phyloP scores from a whole-genome alignment of 2,329 filamentous ascomycete genomes.

The Byssothecium circinans region DNA sequence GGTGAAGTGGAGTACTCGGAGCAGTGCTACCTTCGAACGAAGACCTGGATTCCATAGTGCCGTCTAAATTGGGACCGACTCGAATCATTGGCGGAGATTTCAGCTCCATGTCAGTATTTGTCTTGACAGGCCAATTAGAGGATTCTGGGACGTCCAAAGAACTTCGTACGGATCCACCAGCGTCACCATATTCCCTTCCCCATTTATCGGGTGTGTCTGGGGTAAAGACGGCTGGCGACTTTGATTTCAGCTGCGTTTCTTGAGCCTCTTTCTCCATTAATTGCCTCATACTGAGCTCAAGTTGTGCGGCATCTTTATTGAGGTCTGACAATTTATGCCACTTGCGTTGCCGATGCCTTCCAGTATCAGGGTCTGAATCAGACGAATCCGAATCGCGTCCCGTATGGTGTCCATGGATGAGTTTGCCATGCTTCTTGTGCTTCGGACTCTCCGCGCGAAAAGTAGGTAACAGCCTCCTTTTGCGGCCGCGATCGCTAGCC shows the following conservation, averaged over 20 bases:
- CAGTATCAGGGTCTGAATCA: slow-evolving; percentile 52
- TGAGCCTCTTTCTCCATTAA: slow-evolving; percentile 49
- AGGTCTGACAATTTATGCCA: slow-evolving; percentile 52
- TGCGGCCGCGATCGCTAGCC: slow-evolving; percentile 42
- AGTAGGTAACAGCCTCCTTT: slow-evolving; percentile 31
- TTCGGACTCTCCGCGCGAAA: slow-evolving; percentile 39
- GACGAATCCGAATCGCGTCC: slow-evolving; percentile 36
- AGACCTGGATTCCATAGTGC: slow-evolving; percentile 37
- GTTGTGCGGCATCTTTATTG: slow-evolving; percentile 50
- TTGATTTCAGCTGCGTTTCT: slow-evolving; percentile 33
- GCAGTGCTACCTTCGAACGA: slow-evolving; percentile 46
- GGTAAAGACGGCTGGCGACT: slow-evolving; percentile 44
- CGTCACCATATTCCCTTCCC: slow-evolving; percentile 31
- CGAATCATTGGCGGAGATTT: slow-evolving; percentile 26
- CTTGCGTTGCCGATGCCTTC: slow-evolving; percentile 49
- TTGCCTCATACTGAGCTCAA: slow-evolving; percentile 49
- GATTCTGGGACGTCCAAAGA: slow-evolving; percentile 28
- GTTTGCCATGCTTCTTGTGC: slow-evolving; percentile 33
- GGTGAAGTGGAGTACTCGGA: slow-evolving; percentile 41
- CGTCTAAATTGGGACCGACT: slow-evolving; percentile 18
- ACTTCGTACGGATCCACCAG: slow-evolving; percentile 20
- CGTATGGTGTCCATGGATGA: slow-evolving; percentile 30
- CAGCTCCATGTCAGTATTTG: slow-evolving; percentile 19
- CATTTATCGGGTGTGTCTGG: slow-evolving; percentile 48
- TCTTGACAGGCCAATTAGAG: slow-evolving; percentile 21